Base-by-base conservation (phyloP, 2,329 filamentous ascomycete genomes). In the Neonectria ditissima region DNA sequence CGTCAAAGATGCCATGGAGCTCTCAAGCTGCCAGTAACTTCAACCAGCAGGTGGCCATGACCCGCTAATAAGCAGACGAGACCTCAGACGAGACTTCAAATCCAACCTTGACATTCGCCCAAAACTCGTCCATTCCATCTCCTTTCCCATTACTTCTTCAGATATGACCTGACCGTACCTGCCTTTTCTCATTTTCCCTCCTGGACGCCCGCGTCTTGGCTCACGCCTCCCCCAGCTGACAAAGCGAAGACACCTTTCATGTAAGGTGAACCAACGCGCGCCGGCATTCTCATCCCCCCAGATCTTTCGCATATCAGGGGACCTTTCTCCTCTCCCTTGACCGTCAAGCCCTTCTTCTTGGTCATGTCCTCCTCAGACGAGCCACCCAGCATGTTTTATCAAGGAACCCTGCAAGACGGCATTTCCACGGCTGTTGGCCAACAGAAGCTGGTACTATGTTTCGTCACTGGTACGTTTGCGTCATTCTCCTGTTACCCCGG, bases 391-490 rank as follows among this genome's bases (percentile, higher is more conserved):
- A 94, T 97, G 90, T 97, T 97, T 79, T 94, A 94, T 77, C 75
- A 89, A 64, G 94, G 94, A 18, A 89, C 88, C 65, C 80, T 97
- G 20, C 92, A 97, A 73, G 90, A 91, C 73, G 94, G 93, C 62
- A 97, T 97, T 71, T 84, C 87, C 32, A 83, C 87, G 20, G 93
- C 94, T 13, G 84, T 97, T 7, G 86, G 88, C 64, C 84, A 94
- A 76, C 83, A 87, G 63, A 97, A 95, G 78, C 84, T 91, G 18
- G 92, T 97, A 1, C 86, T 92, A 30, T 97, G 93, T 80, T 97
- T 97, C 78, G 90, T 97, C 32, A 88, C 89, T 74, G 91, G 92
- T 93, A 78, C 69, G 82, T 69, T 66, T 59, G 26, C 64, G 56
- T 58, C 53, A 44, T 51, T 47, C 47, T n/a, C 28, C 53, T 34